These are phyloP conservation scores for Monosporozyma siamensis DNA, from an alignment of 805 yeast species.

Conservation along the genomic window DNA sequence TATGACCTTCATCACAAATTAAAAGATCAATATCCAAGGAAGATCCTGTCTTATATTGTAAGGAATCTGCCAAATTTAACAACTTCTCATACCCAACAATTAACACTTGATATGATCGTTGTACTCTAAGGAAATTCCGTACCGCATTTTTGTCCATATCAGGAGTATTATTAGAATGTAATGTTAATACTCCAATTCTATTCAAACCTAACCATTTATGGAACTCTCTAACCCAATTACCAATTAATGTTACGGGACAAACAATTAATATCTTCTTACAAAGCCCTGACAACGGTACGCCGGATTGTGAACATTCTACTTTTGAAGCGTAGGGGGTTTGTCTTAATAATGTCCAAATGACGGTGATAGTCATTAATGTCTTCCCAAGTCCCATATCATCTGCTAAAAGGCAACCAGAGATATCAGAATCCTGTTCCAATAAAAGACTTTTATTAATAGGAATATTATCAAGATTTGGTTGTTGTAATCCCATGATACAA, in stretches of 20 bases:
- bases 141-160: conserved; percentile 48
- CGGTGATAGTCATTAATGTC: conserved; percentile 74
- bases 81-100: conserved; percentile 85
- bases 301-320: conserved; percentile 27
- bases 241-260: conserved; percentile 84
- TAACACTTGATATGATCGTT: conserved; percentile 67
- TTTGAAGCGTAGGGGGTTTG: conserved; percentile 44
- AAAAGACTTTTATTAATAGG: conserved; percentile 9
- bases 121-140: conserved; percentile 51
- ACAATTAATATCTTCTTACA: conserved; percentile 62
- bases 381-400: conserved; percentile 97
- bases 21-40: conserved; percentile 47
- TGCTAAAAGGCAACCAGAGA: conserved; percentile 72
- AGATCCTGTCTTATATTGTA: conserved; percentile 31
- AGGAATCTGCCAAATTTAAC: conserved; percentile 42
- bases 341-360: conserved; percentile 73
- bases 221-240: conserved; percentile 85
- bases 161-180: conserved; percentile 41
- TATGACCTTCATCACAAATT: conserved; percentile 93
- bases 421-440: conserved; percentile 20
- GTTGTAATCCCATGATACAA: conserved; percentile 64
- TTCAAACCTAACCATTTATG: conserved; percentile 73
- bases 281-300: conserved; percentile 30
- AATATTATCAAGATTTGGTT: not conserved
- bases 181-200: conserved; percentile 55